Evolutionary conservation across 768 basidiomycete species (phyloP), one percentile per base, ranked within the genome.

Genomic region (Mycena rebaudengoi): DNA sequence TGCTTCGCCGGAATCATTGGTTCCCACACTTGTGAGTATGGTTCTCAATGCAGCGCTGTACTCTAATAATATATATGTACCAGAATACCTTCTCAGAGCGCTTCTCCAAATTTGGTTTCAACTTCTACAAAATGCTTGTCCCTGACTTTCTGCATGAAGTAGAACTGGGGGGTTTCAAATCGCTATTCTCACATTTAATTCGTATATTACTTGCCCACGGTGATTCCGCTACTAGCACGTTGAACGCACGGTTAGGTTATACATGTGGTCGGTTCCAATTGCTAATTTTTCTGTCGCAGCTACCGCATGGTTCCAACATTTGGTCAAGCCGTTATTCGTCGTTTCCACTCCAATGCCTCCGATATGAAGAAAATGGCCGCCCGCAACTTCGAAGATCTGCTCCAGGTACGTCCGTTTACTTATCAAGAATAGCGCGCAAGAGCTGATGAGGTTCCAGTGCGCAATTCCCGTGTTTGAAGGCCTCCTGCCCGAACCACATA

Each of bases 81-180:
- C 16, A 62, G 60, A 62, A 54, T 54, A 51, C 60, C 16, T 53
- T 53, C 32, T 50, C 48, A 28, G 37, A 40, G 8, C 37, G 54
- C 2, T 23, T 63, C 2, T 23, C 39, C 8, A 49, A 58, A 37
- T 64, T 64, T 28, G 56, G 39, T 7, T 33, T 64, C 3, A 50
- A 53, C 40, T 25, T 28, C 7, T 65, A 29, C 26, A 40, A 32
- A 29, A 59, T 52, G 59, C 64, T 55, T 7, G 57, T 54, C 14
- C 45, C 53, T 2, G 75, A 75, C 43, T 55, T 74, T 25, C 32
- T 76, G 65, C 75, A 75, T 62, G 75, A 75, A 45, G 61, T 74
- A 61, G 75, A 75, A 46, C 59, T 75, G 0, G 75, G 75, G 12
- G 71, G 70, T 8, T 75, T 67, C 66, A 76, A 76, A 43, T 23